Evolutionary conservation across 148 eudicot species (phyloP), one percentile per base, ranked within the genome.

Genomic region (Tetragonia tetragonoides): DNA sequence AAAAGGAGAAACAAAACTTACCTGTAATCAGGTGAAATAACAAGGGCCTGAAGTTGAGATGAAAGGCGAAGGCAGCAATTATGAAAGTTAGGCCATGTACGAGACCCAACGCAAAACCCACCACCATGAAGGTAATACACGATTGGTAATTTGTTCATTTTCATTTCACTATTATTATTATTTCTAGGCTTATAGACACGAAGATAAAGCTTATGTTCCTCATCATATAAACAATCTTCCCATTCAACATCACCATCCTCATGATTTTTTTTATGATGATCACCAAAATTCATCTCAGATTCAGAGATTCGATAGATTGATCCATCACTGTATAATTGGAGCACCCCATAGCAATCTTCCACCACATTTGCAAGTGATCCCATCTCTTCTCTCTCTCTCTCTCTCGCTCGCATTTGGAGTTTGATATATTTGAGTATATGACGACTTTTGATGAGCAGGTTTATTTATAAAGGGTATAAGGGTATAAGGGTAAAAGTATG

Each of bases 91-190:
- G 93, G 92, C 92, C 91, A 93, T 12, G 92, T 81, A 16, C 90
- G 81, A 41, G 93, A 91, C 8, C 95, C 95, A 37, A 93, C 37
- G 71, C 95, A 91, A 62, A 93, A 91, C 4, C 97, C 97, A 8
- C 97, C 95, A 24, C 97, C 97, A 79, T 89, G 97, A 28, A 93
- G 24, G 69, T 81, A 93, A 76, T 78, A 87, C 37, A 93, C 71
- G 28, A 93, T 38, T 5, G 90, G 86, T 39, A 91, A 78, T 28
- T 77, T 78, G 16, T 57, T 61, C 17, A 65, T 3, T 39, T 68
- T 17, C 11, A 74, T 18, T 1, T 38, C 3, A 66, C 24, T 59
- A 4, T 5, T 15, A 3, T 34, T 65, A 0, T 34, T 10, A 28
- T 37, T 6, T 0, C 14, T 74, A 17, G 97, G 95, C 54, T 78